These are phyloP conservation scores for Yueomyces sinensis DNA, from an alignment of 805 yeast species.

Conservation along the genomic window DNA sequence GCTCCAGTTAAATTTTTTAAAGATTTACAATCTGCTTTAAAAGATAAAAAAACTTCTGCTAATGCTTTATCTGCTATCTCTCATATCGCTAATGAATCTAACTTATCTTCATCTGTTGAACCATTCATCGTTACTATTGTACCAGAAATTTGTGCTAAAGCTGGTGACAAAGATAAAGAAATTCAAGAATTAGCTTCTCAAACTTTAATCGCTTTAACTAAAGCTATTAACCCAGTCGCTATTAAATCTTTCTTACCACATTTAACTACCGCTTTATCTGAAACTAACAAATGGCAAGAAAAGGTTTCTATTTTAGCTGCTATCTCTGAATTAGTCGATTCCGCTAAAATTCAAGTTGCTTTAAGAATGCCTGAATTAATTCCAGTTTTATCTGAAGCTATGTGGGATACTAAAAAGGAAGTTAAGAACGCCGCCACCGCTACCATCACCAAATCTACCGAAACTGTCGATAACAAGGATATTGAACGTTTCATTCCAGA, in stretches of 20 bases:
- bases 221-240: constrained; percentile 82
- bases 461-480: constrained; percentile 99
- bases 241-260: constrained; percentile 83
- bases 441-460: constrained; percentile 92
- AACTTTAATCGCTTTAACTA: constrained; percentile 67
- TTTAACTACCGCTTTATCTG: constrained; percentile 51
- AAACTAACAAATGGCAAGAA: constrained; percentile 94
- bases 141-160: constrained; percentile 53
- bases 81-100: constrained; percentile 73
- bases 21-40: constrained; percentile 61
- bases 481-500: constrained; percentile 98
- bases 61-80: constrained; percentile 75
- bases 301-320: constrained; percentile 84
- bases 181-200: constrained; percentile 59
- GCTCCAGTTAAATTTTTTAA: constrained; percentile 82
- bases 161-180: constrained; percentile 85
- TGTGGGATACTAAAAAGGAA: constrained; percentile 99
- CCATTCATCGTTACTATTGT: constrained; percentile 81
- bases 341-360: constrained; percentile 92
- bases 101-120: constrained; percentile 85
- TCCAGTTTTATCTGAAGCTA: constrained; percentile 96
- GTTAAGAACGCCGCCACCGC: constrained; percentile 94
- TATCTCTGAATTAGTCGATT: constrained; percentile 76
- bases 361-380: constrained; percentile 99
- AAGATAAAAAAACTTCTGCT: constrained; percentile 68